Evolutionary conservation across 805 yeast genomes (phyloP), one percentile per base, ranked within the genome.

Genomic region (Saccharomycopsis synnaedendra): DNA sequence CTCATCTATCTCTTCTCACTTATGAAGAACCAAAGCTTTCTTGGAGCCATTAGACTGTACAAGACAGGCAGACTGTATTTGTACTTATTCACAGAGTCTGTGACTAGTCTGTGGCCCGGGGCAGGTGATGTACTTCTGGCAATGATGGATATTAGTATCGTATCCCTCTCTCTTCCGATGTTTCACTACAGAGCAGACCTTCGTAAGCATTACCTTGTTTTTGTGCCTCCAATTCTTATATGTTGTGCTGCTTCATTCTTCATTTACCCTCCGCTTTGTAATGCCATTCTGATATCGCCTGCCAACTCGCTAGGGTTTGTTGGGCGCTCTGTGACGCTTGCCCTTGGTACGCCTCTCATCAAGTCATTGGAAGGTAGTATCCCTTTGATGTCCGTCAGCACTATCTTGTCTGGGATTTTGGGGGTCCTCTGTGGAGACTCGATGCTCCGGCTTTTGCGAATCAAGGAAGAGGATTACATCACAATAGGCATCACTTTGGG

Each of bases 401-500:
- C 93, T 0, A 82, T 85, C 29, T 64, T 85, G 48, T 76, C 85
- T 30, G 95, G 94, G 1, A 80, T 85, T 7, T 61, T 81, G 38
- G 93, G 93, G 1, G 90, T 82, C 0, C 61, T 85, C 38, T 65
- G 78, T 32, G 85, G 81, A 43, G 69, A 76, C 32, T 70, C 74
- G 50, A 61, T 74, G 47, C 56, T 78, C 7, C 61, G 65, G 36
- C 53, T 67, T 27, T 58, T 82, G 32, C 58, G 80, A 37, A 69
- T 85, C 5, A 68, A 76, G 5, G 69, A 71, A 32, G 73, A 75
- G 55, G 93, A 85, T 59, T 84, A 74, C 58, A 80, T 85, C 5
- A 80, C 87, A 0, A 64, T 88, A 53, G 95, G 94, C 3, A 76
- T 84, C 19, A 78, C 87, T 0, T 63, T 83, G 43, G 95, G 94